Conservation (phyloP, 1,284 basidiomycete species). For the Fomitopsis palustris region DNA sequence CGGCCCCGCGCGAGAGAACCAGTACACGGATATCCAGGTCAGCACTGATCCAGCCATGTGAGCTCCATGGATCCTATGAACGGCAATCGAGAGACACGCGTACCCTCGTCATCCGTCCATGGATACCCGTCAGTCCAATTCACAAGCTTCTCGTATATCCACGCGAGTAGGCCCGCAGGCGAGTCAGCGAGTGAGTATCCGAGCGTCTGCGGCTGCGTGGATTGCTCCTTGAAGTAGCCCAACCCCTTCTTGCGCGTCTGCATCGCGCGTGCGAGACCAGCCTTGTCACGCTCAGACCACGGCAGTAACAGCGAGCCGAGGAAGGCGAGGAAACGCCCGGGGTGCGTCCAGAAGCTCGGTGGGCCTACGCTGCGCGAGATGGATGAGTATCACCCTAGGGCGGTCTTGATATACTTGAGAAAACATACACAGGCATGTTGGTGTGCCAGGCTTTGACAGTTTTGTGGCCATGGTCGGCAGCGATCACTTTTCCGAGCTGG, state of each 20-base stretch:
- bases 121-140: constrained; percentile 47
- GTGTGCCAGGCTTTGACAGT: constrained; percentile 35
- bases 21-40: constrained; percentile 38
- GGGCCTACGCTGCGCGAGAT: constrained; percentile 13
- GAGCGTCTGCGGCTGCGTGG: constrained; percentile 54
- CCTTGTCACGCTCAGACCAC: constrained; percentile 34
- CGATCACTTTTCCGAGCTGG: constrained; percentile 28
- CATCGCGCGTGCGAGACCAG: constrained; percentile 29
- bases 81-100: no score
- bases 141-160: constrained; percentile 60
- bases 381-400: not conserved
- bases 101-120: constrained; percentile 51
- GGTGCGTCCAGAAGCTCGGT: constrained; percentile 23
- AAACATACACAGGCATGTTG: constrained; percentile 29
- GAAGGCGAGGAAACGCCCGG: constrained; percentile 21
- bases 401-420: not conserved
- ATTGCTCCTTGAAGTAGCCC: constrained; percentile 43
- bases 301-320: constrained; percentile 24
- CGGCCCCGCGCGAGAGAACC: constrained; percentile 36
- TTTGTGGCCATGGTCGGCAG: constrained; percentile 25
- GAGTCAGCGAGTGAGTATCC: constrained; percentile 55
- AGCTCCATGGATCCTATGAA: no score
- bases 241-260: constrained; percentile 30
- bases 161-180: constrained; percentile 54
- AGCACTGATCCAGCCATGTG: constrained; percentile 32